phyloP scores from a whole-genome alignment of 2,329 filamentous ascomycete genomes.

The Ampelomyces quisqualis region DNA sequence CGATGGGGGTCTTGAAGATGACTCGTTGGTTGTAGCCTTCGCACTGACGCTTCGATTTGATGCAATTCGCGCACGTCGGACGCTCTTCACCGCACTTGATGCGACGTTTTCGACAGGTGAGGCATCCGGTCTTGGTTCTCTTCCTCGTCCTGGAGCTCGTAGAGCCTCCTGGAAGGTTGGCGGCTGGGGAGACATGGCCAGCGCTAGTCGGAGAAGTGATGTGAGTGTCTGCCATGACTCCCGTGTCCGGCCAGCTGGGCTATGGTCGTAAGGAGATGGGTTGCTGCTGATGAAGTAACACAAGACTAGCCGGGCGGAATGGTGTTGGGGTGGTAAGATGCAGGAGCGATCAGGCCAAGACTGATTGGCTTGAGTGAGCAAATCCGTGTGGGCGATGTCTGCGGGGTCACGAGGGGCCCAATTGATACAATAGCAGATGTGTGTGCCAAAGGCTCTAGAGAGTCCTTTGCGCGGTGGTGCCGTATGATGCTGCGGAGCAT shows the following conservation, averaged over 20 bases:
- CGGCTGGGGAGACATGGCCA: slow-evolving; percentile 35
- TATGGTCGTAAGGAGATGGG: background rate
- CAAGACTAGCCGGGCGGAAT: slow-evolving; percentile 19
- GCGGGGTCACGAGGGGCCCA: slow-evolving; percentile 13
- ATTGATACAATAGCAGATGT: background rate
- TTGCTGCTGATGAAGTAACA: slow-evolving; percentile 1
- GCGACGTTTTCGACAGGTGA: slow-evolving; percentile 89
- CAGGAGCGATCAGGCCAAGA: slow-evolving; percentile 29
- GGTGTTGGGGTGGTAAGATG: slow-evolving; percentile 21
- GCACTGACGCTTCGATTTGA: slow-evolving; percentile 80
- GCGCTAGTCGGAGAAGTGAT: slow-evolving; percentile 22
- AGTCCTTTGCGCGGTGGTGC: no score
- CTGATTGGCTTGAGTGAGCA: slow-evolving; percentile 30
- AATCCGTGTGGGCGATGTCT: slow-evolving; percentile 27
- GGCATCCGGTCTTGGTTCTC: slow-evolving; percentile 86
- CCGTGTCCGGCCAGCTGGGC: background rate
- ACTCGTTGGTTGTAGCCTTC: slow-evolving; percentile 82
- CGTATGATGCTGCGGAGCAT: no score
- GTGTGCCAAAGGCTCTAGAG: slow-evolving; percentile 1
- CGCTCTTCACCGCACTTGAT: slow-evolving; percentile 96
- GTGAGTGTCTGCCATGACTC: slow-evolving; percentile 27
- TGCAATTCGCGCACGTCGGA: slow-evolving; percentile 79
- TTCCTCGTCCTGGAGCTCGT: slow-evolving; percentile 42
- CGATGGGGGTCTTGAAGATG: slow-evolving; percentile 73
- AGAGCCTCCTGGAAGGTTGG: slow-evolving; percentile 17